Percentiles rank a stretch among this genome's conserved stretches.
phyloP scores from a whole-genome alignment of 306 rosid genomes.

The Rubus parviflorus region DNA sequence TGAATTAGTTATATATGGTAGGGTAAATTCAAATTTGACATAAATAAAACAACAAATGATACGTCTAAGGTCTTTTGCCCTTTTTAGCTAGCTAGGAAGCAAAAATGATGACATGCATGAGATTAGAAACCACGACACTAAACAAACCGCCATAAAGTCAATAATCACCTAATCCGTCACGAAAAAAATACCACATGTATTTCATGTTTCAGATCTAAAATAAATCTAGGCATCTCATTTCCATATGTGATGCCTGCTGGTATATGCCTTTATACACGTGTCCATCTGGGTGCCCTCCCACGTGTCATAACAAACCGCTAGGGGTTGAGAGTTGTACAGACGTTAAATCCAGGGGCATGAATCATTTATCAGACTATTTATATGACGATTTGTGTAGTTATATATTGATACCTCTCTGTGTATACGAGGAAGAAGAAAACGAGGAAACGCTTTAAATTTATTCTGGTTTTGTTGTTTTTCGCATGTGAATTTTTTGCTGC shows the following conservation, averaged over 20 bases:
- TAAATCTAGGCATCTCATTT: no score
- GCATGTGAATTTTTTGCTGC: background rate
- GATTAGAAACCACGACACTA: background rate
- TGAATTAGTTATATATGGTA: background rate
- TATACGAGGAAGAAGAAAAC: background rate
- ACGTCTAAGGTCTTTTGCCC: background rate
- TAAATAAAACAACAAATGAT: background rate
- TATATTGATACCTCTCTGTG: background rate
- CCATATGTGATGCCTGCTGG: background rate
- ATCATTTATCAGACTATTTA: background rate
- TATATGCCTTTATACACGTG: conserved; percentile 13
- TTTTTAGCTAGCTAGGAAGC: background rate
- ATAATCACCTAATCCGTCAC: background rate
- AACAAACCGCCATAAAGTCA: background rate
- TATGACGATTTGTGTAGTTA: background rate
- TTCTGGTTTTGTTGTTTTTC: background rate
- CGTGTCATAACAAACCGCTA: background rate
- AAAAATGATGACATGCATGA: background rate
- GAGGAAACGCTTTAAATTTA: background rate
- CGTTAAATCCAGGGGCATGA: background rate
- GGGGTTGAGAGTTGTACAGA: background rate
- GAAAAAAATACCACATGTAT: background rate
- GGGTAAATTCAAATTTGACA: background rate
- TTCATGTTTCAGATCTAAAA: background rate
- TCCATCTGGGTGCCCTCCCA: background rate